Evolutionary conservation across 495 filamentous ascomycete genomes (phyloP), one percentile per base, ranked within the genome.

Genomic region (Eremomyces bilateralis): DNA sequence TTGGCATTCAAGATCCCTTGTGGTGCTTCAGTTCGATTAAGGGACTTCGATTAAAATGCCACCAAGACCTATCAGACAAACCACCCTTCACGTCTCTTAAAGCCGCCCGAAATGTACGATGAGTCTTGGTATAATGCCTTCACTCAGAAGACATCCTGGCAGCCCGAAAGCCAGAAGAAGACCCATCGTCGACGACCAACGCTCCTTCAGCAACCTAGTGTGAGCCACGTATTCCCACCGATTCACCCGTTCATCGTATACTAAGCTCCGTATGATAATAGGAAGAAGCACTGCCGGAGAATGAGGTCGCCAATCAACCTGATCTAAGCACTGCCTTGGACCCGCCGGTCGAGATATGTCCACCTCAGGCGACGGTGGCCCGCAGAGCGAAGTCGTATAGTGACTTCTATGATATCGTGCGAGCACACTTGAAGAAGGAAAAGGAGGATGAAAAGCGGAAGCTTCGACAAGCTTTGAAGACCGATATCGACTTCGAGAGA

Each of bases 381-480:
- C 60, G 68, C 34, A 59, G 80, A 42, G 71, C 76, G 29, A 78
- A 80, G 46, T 83, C 77, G 4, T 80, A 77, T 44, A 73, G 69
- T 39, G 72, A 83, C 47, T 72, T 82, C 42, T 72, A 73, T 48
- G 56, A 70, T 49, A 64, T 65, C 20, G 69, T 65, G n/a, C 63
- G 58, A 15, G 58, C 64, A 15, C 60, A 70, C 41, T 45, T 68
- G 3, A 53, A 54, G 28, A 65, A 61, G 41, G 57, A 70, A 42
- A 48, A 42, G 4, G 29, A 20, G 17, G 50, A 42, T 42, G 47
- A 12, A 50, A 54, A 16, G 41, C 58, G 20, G 42, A 54, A 25
- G 30, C 10, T 16, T 11, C 10, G 17, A 19, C 40, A 43, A 21
- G 34, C 48, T 20, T 40, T 59, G 15, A 42, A 39, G 27, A 48